These are phyloP conservation scores for Closterium sp. DNA, from an alignment of 139 green algal genomes.

Conservation along the genomic window DNA sequence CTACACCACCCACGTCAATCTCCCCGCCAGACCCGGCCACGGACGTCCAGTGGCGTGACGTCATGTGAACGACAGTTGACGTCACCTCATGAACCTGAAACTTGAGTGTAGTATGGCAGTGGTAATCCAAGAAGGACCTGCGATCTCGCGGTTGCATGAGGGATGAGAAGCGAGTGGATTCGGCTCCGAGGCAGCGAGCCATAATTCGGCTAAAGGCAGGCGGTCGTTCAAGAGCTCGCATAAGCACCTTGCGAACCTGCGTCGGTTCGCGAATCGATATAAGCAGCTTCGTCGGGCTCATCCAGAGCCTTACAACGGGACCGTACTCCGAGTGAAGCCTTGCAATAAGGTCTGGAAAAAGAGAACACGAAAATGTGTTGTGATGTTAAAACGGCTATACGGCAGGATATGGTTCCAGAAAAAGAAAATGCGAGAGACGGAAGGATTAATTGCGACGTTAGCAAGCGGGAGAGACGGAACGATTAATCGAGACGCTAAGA, in stretches of 20 bases:
- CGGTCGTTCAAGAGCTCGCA: not conserved
- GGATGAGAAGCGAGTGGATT: not conserved
- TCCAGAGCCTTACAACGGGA: not conserved
- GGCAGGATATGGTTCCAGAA: not conserved
- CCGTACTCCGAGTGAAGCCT: not conserved
- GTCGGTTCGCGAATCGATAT: not conserved
- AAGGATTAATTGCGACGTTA: not conserved
- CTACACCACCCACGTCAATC: not conserved
- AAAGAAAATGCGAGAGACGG: not conserved
- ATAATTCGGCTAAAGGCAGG: not conserved
- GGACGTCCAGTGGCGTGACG: not conserved
- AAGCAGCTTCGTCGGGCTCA: not conserved
- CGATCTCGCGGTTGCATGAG: not conserved
- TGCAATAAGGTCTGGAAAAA: not conserved
- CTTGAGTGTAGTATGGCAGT: not conserved
- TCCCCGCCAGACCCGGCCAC: not conserved
- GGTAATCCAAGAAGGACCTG: not conserved
- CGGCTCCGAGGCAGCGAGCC: not conserved
- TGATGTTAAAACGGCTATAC: not conserved
- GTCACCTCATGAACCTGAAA: not conserved
- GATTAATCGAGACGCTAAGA: not conserved
- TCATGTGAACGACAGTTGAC: not conserved
- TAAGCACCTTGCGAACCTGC: not conserved
- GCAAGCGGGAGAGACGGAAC: not conserved
- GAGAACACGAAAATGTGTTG: not conserved